phyloP scores from a whole-genome alignment of 2,329 filamentous ascomycete species.

The Ascochyta fabae region DNA sequence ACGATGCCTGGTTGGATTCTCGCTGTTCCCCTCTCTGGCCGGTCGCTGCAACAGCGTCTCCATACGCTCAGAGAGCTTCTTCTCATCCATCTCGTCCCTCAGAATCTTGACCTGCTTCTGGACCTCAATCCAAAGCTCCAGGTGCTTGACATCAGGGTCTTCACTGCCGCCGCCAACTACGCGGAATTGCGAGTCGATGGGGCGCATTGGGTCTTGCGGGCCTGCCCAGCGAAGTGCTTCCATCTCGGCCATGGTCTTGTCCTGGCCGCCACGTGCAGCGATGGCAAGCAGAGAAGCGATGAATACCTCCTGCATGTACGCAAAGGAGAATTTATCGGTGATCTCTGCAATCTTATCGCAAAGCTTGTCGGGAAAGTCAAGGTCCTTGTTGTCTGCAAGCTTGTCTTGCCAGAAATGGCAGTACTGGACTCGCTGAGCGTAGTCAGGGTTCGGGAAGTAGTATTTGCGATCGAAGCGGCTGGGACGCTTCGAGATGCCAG shows the following conservation, averaged over 20 bases:
- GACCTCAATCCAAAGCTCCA: constrained; percentile 51
- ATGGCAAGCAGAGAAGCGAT: constrained; percentile 50
- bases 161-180: constrained; percentile 9
- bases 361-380: constrained; percentile 52
- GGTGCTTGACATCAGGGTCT: constrained; percentile 41
- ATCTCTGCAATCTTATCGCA: constrained; percentile 51
- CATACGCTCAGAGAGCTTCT: constrained; percentile 18
- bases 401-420: constrained; percentile 55
- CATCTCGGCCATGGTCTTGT: constrained; percentile 8
- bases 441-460: constrained; percentile 51
- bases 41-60: constrained; percentile 5
- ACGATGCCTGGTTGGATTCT: constrained; percentile 16
- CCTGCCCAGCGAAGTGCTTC: constrained; percentile 34
- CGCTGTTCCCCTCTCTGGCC: neutral
- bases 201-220: constrained; percentile 34
- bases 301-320: constrained; percentile 56
- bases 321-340: constrained; percentile 54
- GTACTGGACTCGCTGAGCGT: constrained; percentile 50
- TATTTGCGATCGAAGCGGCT: constrained; percentile 57
- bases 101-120: constrained; percentile 53
- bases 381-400: constrained; percentile 43
- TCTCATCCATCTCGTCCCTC: constrained; percentile 49
- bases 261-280: constrained; percentile 32
- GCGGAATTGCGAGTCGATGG: constrained; percentile 5
- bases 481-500: constrained; percentile 62